A percentile compares a stretch with the other conserved stretches of the same genome.
Evolutionary conservation across 2,329 filamentous ascomycete species (phyloP).

Genomic region (Colletotrichum incanum): DNA sequence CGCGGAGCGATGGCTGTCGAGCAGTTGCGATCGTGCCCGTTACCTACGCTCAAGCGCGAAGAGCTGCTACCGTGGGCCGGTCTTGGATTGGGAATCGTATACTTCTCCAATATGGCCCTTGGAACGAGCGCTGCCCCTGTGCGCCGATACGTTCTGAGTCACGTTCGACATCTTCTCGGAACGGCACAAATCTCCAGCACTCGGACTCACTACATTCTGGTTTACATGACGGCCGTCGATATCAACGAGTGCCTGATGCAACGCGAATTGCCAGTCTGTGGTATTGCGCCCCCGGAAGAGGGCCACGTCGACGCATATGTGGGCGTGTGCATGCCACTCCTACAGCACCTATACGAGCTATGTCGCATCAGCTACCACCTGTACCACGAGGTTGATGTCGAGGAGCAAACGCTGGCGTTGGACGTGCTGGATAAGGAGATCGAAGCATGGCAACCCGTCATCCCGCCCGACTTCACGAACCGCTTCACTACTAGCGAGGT

Average conservation of each 20-base stretch:
- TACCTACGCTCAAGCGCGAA: conserved; percentile 33
- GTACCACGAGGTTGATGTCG: conserved; percentile 27
- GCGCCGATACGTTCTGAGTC: conserved; percentile 37
- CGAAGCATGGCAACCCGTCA: conserved; percentile 45
- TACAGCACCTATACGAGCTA: conserved; percentile 48
- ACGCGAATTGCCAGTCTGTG: conserved; percentile 45
- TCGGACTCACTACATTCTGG: conserved; percentile 37
- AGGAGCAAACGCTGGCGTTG: conserved; percentile 31
- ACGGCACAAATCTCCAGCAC: conserved; percentile 32
- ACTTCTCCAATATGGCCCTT: conserved; percentile 42
- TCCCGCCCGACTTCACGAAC: conserved; percentile 44
- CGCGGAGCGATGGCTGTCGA: conserved; percentile 39
- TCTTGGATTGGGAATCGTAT: conserved; percentile 30
- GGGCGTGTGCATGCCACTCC: conserved; percentile 46
- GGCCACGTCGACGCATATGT: conserved; percentile 48
- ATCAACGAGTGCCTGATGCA: conserved; percentile 47
- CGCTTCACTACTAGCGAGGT: conserved; percentile 46
- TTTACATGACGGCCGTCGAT: conserved; percentile 47
- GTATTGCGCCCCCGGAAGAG: conserved; percentile 37
- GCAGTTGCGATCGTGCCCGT: conserved; percentile 32
- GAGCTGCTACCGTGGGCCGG: conserved; percentile 37
- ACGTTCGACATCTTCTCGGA: conserved; percentile 35
- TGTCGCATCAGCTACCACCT: conserved; percentile 46
- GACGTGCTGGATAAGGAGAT: conserved; percentile 41
- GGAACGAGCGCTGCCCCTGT: conserved; percentile 39